Base-by-base conservation (phyloP, 2,329 filamentous ascomycete genomes). In the Lecanicillium sp. region DNA sequence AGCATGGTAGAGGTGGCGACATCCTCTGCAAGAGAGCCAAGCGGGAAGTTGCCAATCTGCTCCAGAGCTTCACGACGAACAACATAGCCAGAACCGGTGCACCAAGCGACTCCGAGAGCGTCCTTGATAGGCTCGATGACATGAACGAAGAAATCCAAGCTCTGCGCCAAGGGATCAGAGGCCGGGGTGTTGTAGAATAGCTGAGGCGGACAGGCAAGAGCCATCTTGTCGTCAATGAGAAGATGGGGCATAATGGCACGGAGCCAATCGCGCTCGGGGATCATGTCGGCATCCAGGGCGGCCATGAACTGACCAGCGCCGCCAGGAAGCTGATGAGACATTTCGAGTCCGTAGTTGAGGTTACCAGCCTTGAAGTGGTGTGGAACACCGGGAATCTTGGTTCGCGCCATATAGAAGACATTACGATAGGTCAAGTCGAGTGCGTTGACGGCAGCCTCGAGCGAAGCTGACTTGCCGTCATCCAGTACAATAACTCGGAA, bases 241-340 rank as follows among this genome's bases (percentile, higher is more conserved):
- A 80, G 54, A 50, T 80, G 77, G 39, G 77, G 72, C n/a, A 80
- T 55, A 13, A 75, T 52, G 19, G 72, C 69, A 29, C 75, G 70
- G 13, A 81, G 63, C 74, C 75, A 81, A 33, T 72, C 59, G 37
- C 62, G 63, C 52, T 80, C 73, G 6, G 75, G 73, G 54, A 82
- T 80, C 78, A 83, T 82, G 51, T 83, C 78, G 15, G 77, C 78
- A 51, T 83, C 78, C 25, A 83, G 59, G 29, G 73, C 72, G n/a
- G 75, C 77, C 51, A 80, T 72, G 53, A 66, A 80, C 48, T 73
- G 64, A 29, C 65, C 64, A n/a, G 71, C 62, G 17, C 74, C 74
- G 14, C 71, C 73, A 2, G 71, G 70, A 22, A 78, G 56, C n/a
- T 57, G 50, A 13, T 63, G 60, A 4, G 68, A 62, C 39, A 67